Percentiles rank a stretch among this genome's conserved stretches.
phyloP scores from a whole-genome alignment of 2,329 filamentous ascomycete species.

The Aureobasidium subglaciale region DNA sequence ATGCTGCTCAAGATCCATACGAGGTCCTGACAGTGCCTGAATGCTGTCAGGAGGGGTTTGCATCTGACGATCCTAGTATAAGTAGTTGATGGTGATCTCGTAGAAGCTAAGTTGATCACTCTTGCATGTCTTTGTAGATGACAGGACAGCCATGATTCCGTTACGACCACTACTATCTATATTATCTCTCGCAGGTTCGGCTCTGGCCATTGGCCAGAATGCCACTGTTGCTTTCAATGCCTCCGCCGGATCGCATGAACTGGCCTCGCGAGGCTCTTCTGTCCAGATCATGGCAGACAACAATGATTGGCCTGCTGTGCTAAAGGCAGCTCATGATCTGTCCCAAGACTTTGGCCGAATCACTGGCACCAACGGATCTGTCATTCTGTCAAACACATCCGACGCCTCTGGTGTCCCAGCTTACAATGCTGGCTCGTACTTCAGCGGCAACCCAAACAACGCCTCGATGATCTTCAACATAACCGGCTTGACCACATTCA shows the following conservation, averaged over 20 bases:
- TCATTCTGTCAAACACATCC: slow-evolving; percentile 35
- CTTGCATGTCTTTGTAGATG: not conserved
- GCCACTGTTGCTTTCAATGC: slow-evolving; percentile 42
- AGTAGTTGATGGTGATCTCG: not conserved
- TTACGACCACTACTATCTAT: slow-evolving; percentile 8
- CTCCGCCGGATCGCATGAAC: slow-evolving; percentile 24
- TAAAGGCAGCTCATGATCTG: slow-evolving; percentile 60
- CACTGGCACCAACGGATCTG: slow-evolving; percentile 56
- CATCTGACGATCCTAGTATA: not conserved
- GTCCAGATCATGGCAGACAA: slow-evolving; percentile 50
- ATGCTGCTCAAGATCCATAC: not conserved
- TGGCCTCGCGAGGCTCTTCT: slow-evolving; percentile 24
- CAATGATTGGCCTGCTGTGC: slow-evolving; percentile 60
- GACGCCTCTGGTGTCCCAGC: slow-evolving; percentile 27
- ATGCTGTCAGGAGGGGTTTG: not conserved
- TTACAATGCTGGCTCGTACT: slow-evolving; percentile 8
- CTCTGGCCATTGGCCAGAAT: slow-evolving; percentile 43
- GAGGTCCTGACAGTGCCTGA: slow-evolving; percentile 7
- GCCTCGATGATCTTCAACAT: slow-evolving; percentile 37
- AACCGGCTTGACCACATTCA: slow-evolving; percentile 34
- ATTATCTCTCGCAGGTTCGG: slow-evolving; percentile 16
- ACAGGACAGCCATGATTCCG: not conserved
- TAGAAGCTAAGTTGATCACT: not conserved
- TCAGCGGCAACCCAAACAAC: slow-evolving; percentile 38
- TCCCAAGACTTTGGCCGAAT: slow-evolving; percentile 64